phyloP scores from a whole-genome alignment of 768 basidiomycete genomes.

The Pleurotus giganteus region DNA sequence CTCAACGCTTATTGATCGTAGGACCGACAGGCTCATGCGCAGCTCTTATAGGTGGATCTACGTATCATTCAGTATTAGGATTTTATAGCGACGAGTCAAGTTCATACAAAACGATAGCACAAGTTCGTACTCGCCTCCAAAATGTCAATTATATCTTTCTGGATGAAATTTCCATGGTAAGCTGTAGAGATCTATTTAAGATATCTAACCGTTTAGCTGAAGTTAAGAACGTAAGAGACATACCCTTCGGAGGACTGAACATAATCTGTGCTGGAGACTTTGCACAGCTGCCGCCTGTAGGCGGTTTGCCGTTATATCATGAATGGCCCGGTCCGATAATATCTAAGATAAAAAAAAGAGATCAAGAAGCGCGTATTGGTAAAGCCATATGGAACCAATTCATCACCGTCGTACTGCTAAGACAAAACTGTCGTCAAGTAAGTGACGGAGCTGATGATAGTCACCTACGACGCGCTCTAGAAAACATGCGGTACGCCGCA shows the following conservation, averaged over 20 bases:
- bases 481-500: no score
- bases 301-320: no score
- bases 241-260: conserved; percentile 26
- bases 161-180: conserved; percentile 37
- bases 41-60: conserved; percentile 17
- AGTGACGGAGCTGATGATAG: no score
- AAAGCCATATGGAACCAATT: no score
- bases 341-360: no score
- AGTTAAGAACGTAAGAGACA: conserved; percentile 10
- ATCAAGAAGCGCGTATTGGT: no score
- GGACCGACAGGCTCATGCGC: conserved; percentile 25
- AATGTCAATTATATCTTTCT: conserved; percentile 31
- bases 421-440: no score
- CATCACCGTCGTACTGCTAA: no score
- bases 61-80: conserved; percentile 20
- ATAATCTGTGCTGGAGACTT: conserved; percentile 33
- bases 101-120: background rate
- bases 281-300: conserved; percentile 27
- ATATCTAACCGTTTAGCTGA: conserved; percentile 19
- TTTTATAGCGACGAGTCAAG: conserved; percentile 6
- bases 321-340: no score
- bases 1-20: conserved; percentile 15
- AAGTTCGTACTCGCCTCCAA: conserved; percentile 6
- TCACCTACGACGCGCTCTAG: no score
- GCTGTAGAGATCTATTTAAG: conserved; percentile 20